Evolutionary conservation across 352 stramenopile species (phyloP).

Genomic region (Globisporangium nunn): DNA sequence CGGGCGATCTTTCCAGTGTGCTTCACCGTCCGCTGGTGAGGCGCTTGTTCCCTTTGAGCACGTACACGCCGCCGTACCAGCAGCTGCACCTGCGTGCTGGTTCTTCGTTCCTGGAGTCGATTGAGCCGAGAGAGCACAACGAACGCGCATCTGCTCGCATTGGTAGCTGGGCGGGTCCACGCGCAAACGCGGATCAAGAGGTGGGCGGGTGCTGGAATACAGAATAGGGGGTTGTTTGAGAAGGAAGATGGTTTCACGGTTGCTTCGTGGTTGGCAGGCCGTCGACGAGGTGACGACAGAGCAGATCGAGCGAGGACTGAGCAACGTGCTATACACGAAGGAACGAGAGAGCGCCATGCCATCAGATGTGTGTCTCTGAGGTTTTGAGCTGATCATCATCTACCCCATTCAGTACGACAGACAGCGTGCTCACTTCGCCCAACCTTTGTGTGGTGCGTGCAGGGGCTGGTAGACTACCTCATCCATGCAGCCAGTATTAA

Average conservation of each 20-base stretch:
- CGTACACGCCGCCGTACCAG: conserved; percentile 30
- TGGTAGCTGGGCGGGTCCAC: too few species aligned
- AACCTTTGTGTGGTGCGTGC: conserved; percentile 4
- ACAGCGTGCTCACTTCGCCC: neutral
- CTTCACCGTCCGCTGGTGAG: conserved; percentile 21
- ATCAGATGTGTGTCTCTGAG: conserved; percentile 31
- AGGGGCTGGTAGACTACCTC: conserved; percentile 71
- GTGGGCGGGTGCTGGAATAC: neutral
- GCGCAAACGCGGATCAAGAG: neutral
- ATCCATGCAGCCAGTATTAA: conserved; percentile 67
- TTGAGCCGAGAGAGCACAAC: conserved; percentile 21
- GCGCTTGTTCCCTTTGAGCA: conserved; percentile 14
- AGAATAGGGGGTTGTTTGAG: neutral
- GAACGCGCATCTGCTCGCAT: neutral
- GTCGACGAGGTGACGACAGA: neutral
- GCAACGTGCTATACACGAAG: conserved; percentile 34
- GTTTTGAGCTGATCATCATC: too few species aligned
- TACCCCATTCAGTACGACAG: too few species aligned
- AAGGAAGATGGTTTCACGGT: neutral
- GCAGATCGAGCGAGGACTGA: conserved; percentile 30
- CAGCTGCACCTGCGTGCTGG: conserved; percentile 26
- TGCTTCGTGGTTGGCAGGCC: neutral
- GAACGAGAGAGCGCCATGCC: conserved; percentile 37
- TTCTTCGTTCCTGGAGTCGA: conserved; percentile 39
- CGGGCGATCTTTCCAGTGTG: conserved; percentile 18